Evolutionary conservation across 805 yeast species (phyloP).

Genomic region (Kodamaea leandrae): DNA sequence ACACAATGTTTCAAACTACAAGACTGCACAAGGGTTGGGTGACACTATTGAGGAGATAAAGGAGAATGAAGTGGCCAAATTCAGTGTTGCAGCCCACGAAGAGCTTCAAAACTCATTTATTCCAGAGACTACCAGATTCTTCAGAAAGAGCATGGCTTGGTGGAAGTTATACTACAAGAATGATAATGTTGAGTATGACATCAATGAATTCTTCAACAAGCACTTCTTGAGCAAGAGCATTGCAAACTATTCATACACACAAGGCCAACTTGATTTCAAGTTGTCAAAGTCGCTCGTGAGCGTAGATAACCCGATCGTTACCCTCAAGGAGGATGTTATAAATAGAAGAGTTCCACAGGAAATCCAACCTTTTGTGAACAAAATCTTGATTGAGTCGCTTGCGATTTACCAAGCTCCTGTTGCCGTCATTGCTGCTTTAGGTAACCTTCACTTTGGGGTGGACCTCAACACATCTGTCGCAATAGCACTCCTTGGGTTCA

Average conservation of each 20-base stretch:
- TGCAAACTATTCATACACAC: constrained; percentile 34
- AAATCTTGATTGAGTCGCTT: constrained; percentile 27
- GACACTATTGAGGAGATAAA: constrained; percentile 21
- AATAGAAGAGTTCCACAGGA: constrained; percentile 27
- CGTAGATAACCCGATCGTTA: constrained; percentile 9
- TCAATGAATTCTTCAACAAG: constrained; percentile 36
- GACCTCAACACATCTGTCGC: constrained; percentile 33
- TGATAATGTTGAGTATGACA: constrained; percentile 42
- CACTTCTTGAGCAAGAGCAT: constrained; percentile 39
- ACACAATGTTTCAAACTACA: constrained; percentile 11
- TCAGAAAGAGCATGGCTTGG: constrained; percentile 34
- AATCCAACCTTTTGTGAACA: constrained; percentile 37
- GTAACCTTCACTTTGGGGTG: constrained; percentile 35
- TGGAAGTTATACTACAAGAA: constrained; percentile 42
- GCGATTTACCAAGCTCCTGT: constrained; percentile 39
- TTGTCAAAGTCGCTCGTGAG: constrained; percentile 11
- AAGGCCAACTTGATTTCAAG: constrained; percentile 36
- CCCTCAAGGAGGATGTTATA: constrained; percentile 23
- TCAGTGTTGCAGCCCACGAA: constrained; percentile 30
- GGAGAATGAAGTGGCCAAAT: constrained; percentile 24
- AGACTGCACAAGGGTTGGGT: constrained; percentile 16
- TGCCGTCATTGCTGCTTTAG: constrained; percentile 26
- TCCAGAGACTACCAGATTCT: constrained; percentile 31
- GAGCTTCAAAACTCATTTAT: constrained; percentile 36
- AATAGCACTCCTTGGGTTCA: constrained; percentile 36